Evolutionary conservation across 116 monocot species (phyloP), one percentile per base, ranked within the genome.

Genomic region (Iris pallida): DNA sequence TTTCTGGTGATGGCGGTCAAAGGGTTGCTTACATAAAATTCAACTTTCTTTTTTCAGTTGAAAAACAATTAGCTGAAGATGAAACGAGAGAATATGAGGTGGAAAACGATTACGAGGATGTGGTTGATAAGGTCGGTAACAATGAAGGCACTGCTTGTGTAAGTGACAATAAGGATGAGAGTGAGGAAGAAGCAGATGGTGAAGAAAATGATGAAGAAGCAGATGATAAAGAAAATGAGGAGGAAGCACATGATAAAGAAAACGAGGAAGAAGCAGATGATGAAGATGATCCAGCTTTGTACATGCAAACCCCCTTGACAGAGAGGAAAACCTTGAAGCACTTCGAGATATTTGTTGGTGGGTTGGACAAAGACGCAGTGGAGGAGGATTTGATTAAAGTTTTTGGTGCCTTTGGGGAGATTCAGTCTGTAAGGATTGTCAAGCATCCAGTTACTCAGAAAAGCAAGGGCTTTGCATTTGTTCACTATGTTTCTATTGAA

Each of bases 401-500:
- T 55, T 87, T 90, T 75, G 69, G 77, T 66, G 53, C 52, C 6
- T 79, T 79, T 81, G 90, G 90, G 47, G 84, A 84, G 64, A 57
- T 90, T 19, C 45, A 77, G 58, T 84, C 79, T 74, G 77, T 75
- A 65, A 87, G 79, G 45, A 69, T 90, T 61, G 75, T 79, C 43
- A 81, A 59, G 65, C 67, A 81, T 72, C 76, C 68, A 20, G 11
- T 40, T 56, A 81, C 83, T 49, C 55, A 84, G 55, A 90, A 77
- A 63, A 84, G 77, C 68, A 86, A 84, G 65, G 87, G 87, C 2
- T 79, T 77, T 81, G 90, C 77, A 20, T 90, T 90, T 68, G 47
- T 87, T 53, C 74, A 71, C 8, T 90, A 74, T 70, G 65, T 76
- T 48, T 61, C 55, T 67, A 16, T 55, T 47, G 82, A 84, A 40